These are phyloP conservation scores for Clitoria ternatea DNA, from an alignment of 306 rosid genomes.

Conservation along the genomic window DNA sequence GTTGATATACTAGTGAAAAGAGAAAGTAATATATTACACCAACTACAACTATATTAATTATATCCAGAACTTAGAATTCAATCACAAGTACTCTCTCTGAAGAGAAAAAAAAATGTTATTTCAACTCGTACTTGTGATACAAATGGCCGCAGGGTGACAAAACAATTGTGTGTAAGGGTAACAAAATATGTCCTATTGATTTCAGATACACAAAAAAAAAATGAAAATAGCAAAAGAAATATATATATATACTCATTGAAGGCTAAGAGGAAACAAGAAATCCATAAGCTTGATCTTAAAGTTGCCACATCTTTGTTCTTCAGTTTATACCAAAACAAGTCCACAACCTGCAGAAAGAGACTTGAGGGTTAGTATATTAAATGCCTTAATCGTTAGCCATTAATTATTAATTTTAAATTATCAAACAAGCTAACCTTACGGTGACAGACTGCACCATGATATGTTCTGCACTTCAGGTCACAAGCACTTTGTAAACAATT, in stretches of 20 bases:
- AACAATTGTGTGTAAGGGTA: background rate
- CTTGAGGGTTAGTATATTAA: background rate
- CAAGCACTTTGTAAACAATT: slow-evolving; percentile 16
- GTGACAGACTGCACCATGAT: slow-evolving; percentile 7
- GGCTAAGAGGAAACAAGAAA: background rate
- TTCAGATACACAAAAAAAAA: slow-evolving; percentile 19
- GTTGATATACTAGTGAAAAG: background rate
- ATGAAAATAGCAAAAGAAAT: background rate
- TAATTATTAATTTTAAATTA: background rate
- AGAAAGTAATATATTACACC: background rate
- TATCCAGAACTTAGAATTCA: background rate
- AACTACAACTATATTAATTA: background rate
- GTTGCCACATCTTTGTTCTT: slow-evolving; percentile 35
- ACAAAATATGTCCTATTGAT: background rate
- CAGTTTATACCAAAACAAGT: background rate
- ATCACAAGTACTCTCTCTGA: background rate
- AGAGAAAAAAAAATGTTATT: background rate
- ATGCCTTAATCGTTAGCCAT: too few relatives aligned
- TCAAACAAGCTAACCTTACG: slow-evolving; percentile 27
- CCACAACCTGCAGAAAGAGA: slow-evolving; percentile 31
- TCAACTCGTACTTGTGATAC: background rate
- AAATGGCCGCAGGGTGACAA: slow-evolving; percentile 13
- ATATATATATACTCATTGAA: background rate
- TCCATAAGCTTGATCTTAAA: slow-evolving; percentile 10
- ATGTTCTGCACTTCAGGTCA: slow-evolving; percentile 5